Evolutionary conservation across 1,284 basidiomycete genomes (phyloP).

Genomic region (Schizopora paradoxa): DNA sequence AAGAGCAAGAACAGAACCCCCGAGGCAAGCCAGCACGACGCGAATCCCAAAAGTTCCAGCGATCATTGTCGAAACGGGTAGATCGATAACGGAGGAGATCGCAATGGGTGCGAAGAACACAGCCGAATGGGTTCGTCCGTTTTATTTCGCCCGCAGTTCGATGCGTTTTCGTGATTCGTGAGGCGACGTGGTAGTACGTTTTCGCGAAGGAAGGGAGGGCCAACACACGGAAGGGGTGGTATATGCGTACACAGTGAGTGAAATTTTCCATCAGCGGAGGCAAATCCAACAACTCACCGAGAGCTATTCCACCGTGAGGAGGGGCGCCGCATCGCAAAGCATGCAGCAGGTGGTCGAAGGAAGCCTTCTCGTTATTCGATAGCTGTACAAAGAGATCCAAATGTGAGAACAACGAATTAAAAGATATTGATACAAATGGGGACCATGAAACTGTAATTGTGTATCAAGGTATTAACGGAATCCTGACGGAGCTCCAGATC

Average conservation of each 20-base stretch:
- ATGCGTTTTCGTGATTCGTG: too few relatives aligned
- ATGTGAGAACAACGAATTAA: slow-evolving; percentile 6
- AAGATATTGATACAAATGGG: neutral
- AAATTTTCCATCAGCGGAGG: neutral
- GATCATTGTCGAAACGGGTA: too few relatives aligned
- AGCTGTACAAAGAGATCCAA: slow-evolving; percentile 43
- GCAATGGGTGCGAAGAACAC: too few relatives aligned
- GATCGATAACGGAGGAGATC: too few relatives aligned
- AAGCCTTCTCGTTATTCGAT: slow-evolving; percentile 59
- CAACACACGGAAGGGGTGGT: slow-evolving; percentile 9
- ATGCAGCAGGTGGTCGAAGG: slow-evolving; percentile 82
- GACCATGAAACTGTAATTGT: neutral
- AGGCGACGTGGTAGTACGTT: too few relatives aligned
- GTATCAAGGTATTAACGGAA: slow-evolving; percentile 4
- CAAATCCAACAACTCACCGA: slow-evolving; percentile 47
- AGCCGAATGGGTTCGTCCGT: too few relatives aligned
- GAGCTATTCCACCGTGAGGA: slow-evolving; percentile 92
- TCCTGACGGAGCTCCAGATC: too few relatives aligned
- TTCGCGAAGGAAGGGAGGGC: too few relatives aligned
- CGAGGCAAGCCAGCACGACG: neutral
- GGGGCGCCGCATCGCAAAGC: slow-evolving; percentile 88
- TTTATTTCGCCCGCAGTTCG: too few relatives aligned
- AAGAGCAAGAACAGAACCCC: neutral
- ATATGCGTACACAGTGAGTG: slow-evolving; percentile 7
- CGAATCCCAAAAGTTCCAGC: too few relatives aligned